A percentile compares a stretch with the other conserved stretches of the same genome.
These are phyloP conservation scores for Mangifera indica DNA, from an alignment of 345 rosid genomes.

Conservation along the genomic window DNA sequence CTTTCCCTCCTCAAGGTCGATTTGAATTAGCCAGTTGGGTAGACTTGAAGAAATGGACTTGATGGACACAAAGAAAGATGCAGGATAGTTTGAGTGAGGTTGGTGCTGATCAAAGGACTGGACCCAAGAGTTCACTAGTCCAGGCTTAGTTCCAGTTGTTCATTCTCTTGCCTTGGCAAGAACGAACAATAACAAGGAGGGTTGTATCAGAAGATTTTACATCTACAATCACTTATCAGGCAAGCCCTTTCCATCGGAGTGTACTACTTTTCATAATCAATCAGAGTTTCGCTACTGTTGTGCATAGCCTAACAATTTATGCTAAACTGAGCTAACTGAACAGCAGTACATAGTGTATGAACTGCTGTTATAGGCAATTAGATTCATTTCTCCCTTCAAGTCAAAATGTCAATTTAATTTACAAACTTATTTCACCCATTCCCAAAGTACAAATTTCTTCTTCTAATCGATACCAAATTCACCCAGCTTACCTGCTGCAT, in stretches of 20 bases:
- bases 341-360: not conserved
- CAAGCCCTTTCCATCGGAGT: no score
- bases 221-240: no score
- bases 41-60: not conserved
- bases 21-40: not conserved
- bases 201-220: no score
- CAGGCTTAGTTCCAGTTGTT: not conserved
- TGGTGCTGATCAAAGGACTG: not conserved
- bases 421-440: not conserved
- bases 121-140: not conserved
- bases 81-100: not conserved
- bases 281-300: no score
- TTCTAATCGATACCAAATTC: not conserved
- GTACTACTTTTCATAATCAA: no score
- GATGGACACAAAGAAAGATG: not conserved
- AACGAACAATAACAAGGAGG: no score
- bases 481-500: not conserved
- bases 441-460: not conserved
- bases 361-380: not conserved
- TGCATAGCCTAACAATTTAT: not conserved
- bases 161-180: no score
- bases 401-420: not conserved
- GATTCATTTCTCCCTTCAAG: not conserved
- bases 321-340: not conserved
- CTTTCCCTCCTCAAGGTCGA: not conserved